A percentile compares a stretch with the other conserved stretches of the same genome.
Conservation (phyloP, 768 basidiomycete genomes). For the Leccinum uliginosum region DNA sequence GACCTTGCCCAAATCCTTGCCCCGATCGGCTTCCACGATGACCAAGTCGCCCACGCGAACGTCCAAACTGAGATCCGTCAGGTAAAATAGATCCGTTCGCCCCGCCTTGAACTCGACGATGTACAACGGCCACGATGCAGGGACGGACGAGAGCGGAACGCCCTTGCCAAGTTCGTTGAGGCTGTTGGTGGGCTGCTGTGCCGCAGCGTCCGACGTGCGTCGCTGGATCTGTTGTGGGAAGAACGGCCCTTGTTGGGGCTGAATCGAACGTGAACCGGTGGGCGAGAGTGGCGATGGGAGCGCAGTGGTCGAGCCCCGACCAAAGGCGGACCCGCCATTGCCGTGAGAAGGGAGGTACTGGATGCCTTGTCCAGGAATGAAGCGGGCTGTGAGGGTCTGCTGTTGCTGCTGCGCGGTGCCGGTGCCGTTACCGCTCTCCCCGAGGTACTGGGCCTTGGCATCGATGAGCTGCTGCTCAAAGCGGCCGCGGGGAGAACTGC, state of each 20-base stretch:
- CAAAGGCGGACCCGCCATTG: conserved; percentile 31
- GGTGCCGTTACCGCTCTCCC: conserved; percentile 13
- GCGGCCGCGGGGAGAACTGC: conserved; percentile 46
- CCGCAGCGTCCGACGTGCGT: conserved; percentile 38
- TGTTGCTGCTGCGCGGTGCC: conserved; percentile 13
- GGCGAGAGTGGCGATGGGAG: conserved; percentile 58
- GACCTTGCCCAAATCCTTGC: conserved; percentile 88
- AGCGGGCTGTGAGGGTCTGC: conserved; percentile 50
- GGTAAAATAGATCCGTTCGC: conserved; percentile 91
- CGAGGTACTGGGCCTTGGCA: conserved; percentile 35
- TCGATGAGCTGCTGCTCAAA: conserved; percentile 46
- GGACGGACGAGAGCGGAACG: conserved; percentile 79
- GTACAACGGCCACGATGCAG: conserved; percentile 83
- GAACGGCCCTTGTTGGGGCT: conserved; percentile 27
- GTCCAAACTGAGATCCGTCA: conserved; percentile 59
- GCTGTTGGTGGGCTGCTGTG: conserved; percentile 12
- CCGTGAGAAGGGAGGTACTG: conserved; percentile 46
- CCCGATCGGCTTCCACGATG: conserved; percentile 95
- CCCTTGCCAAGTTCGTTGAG: conserved; percentile 77
- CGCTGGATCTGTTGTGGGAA: conserved; percentile 35
- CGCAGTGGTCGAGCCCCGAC: conserved; percentile 33
- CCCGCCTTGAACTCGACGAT: conserved; percentile 98
- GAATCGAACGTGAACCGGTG: conserved; percentile 25
- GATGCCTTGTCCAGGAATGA: conserved; percentile 62
- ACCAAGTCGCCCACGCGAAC: conserved; percentile 88